Conservation (phyloP, 1,284 basidiomycete species). For the Microbotryum lychnidis-dioicae region DNA sequence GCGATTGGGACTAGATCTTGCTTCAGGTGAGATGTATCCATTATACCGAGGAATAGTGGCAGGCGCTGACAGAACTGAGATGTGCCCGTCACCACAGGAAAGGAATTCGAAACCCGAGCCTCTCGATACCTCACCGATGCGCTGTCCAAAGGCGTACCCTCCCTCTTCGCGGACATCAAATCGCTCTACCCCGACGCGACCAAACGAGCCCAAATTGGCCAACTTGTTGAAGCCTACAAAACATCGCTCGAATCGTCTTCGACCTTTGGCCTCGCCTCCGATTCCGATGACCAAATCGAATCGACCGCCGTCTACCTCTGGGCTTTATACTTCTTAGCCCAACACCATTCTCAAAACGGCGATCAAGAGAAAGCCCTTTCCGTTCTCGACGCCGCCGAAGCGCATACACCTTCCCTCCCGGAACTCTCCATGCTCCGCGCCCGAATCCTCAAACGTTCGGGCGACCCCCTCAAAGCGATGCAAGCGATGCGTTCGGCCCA, state of each 20-base stretch:
- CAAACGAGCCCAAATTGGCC: slow-evolving; percentile 63
- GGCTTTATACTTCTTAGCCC: slow-evolving; percentile 89
- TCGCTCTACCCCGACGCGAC: slow-evolving; percentile 59
- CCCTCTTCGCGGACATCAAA: slow-evolving; percentile 88
- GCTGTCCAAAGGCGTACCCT: slow-evolving; percentile 81
- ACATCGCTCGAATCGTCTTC: slow-evolving; percentile 36
- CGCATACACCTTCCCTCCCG: slow-evolving; percentile 87
- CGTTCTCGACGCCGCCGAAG: slow-evolving; percentile 57
- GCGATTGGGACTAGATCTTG: slow-evolving; percentile 61
- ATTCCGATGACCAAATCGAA: slow-evolving; percentile 39
- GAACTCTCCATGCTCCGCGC: slow-evolving; percentile 81
- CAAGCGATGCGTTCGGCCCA: slow-evolving; percentile 73
- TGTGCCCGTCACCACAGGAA: slow-evolving; percentile 42
- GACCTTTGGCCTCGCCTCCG: not conserved
- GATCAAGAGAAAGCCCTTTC: slow-evolving; percentile 52
- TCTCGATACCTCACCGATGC: slow-evolving; percentile 63
- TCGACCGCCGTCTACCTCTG: slow-evolving; percentile 86
- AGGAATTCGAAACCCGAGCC: slow-evolving; percentile 59
- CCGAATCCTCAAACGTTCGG: slow-evolving; percentile 76
- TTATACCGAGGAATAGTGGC: slow-evolving; percentile 20
- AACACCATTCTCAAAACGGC: slow-evolving; percentile 69
- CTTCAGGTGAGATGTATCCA: slow-evolving; percentile 46
- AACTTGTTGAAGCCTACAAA: slow-evolving; percentile 56
- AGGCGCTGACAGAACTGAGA: slow-evolving; percentile 20
- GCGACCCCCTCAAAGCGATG: slow-evolving; percentile 70